A percentile compares a stretch with the other conserved stretches of the same genome.
phyloP scores from a whole-genome alignment of 345 rosid genomes.

The Fremontodendron californicum region DNA sequence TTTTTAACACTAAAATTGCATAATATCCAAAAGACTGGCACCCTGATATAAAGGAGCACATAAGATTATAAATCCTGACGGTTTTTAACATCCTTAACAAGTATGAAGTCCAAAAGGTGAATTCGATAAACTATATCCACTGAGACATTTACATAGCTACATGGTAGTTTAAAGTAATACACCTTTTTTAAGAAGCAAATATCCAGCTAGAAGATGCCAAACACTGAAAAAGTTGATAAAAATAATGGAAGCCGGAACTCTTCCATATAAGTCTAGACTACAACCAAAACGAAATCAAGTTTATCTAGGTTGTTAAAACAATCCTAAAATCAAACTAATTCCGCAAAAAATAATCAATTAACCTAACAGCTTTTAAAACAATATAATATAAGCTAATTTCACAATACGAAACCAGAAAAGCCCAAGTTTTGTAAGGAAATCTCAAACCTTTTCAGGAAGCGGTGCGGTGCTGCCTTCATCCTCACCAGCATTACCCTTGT shows the following conservation, averaged over 20 bases:
- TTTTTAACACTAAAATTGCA: neutral
- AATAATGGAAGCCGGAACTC: neutral
- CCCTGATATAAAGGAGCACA: too few species aligned
- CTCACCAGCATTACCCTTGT: constrained; percentile 43
- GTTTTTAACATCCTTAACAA: neutral
- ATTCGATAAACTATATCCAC: neutral
- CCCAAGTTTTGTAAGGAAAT: neutral
- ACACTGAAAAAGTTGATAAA: neutral
- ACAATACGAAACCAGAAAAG: neutral
- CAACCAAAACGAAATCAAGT: neutral
- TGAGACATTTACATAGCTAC: neutral
- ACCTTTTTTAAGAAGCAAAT: neutral
- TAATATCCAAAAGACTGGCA: neutral
- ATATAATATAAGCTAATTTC: neutral
- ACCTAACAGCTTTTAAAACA: neutral
- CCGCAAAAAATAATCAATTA: neutral
- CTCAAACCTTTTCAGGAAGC: constrained; percentile 52
- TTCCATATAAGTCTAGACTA: neutral
- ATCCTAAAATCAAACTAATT: neutral
- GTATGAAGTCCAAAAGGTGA: neutral
- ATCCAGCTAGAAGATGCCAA: neutral
- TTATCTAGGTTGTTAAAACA: neutral
- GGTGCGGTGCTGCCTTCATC: constrained; percentile 54
- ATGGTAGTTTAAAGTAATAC: neutral
- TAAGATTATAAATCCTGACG: neutral